Base-by-base conservation (phyloP, 164 flowering plant genomes). In the Sedum album region DNA sequence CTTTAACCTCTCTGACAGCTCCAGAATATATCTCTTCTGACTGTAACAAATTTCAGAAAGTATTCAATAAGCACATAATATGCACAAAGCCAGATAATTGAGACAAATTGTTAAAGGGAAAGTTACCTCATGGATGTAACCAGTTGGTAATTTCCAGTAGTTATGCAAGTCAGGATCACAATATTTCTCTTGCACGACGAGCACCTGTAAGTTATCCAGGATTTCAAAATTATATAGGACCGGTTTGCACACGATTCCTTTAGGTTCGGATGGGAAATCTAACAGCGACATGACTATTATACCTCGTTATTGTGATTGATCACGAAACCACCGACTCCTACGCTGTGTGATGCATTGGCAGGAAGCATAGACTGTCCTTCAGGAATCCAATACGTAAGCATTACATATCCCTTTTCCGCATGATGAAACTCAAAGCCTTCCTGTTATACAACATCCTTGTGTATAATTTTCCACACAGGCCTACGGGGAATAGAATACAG, bases 301-400 rank as follows among this genome's bases (percentile, higher is more conserved):
- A 89, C 97, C 97, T 93, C 94, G 64, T 85, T 78, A 14, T 78
- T 80, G 20, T 89, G 87, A 71, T 91, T 93, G 68, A 93, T 74
- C 69, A 91, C 96, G 66, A 93, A 91, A 11, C 94, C 91, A n/a
- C 95, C 98, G 41, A 93, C 85, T 26, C 97, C 97, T 8, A 93
- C 93, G 68, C 84, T 92, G 74, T 93, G 97, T 17, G 97, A 80
- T 61, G 98, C 94, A 78, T 89, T 89, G 60, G 79, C 79, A 71
- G 98, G 98, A 77, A 93, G 94, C 87, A 89, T 68, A 73, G 79
- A 82, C 53, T 94, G 91, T 57, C 82, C 93, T 64, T 83, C 84
- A 28, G 97, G 94, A 72, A 93, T 80, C 97, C 98, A 93, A 74
- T 86, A 86, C 20, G 96, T 89, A 70, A 93, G 68, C 98, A 93